Conservation (phyloP, 371 early-diverging fungal species). For the Apophysomyces elegans region DNA sequence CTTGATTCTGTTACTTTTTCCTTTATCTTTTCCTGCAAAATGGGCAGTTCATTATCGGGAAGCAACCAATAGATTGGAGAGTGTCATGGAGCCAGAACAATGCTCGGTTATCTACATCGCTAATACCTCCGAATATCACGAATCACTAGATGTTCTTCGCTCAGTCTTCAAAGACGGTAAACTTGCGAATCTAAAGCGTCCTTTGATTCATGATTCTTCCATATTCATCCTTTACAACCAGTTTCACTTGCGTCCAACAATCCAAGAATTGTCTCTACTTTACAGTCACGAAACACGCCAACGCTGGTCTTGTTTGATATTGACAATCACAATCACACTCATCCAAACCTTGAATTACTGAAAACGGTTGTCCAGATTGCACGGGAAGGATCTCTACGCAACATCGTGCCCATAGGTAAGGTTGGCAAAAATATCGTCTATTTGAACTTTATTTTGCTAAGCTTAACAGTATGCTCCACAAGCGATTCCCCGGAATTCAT, state of each 20-base stretch:
- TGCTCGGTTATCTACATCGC: slow-evolving; percentile 2
- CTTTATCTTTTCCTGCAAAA: background rate
- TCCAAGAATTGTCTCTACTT: background rate
- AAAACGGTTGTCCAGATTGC: slow-evolving; percentile 7
- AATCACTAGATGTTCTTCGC: slow-evolving; percentile 1
- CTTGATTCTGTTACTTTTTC: too few species aligned
- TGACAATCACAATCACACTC: background rate
- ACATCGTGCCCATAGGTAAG: slow-evolving; percentile 26
- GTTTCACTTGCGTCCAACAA: background rate
- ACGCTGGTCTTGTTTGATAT: slow-evolving; percentile 1
- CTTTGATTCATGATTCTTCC: background rate
- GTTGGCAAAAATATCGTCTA: background rate
- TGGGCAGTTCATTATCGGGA: background rate
- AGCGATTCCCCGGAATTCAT: slow-evolving; percentile 43
- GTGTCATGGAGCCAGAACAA: background rate
- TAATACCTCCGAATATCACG: background rate
- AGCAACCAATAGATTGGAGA: background rate
- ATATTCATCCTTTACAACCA: background rate
- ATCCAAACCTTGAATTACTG: slow-evolving; percentile 2
- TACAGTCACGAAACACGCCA: background rate
- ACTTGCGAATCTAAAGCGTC: background rate
- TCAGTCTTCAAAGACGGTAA: slow-evolving; percentile 4
- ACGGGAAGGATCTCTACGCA: slow-evolving; percentile 12
- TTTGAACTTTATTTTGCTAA: background rate
- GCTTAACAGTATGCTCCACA: slow-evolving; percentile 32